Conservation (phyloP, 2,329 filamentous ascomycete species). For the Calonectria leucothoes region DNA sequence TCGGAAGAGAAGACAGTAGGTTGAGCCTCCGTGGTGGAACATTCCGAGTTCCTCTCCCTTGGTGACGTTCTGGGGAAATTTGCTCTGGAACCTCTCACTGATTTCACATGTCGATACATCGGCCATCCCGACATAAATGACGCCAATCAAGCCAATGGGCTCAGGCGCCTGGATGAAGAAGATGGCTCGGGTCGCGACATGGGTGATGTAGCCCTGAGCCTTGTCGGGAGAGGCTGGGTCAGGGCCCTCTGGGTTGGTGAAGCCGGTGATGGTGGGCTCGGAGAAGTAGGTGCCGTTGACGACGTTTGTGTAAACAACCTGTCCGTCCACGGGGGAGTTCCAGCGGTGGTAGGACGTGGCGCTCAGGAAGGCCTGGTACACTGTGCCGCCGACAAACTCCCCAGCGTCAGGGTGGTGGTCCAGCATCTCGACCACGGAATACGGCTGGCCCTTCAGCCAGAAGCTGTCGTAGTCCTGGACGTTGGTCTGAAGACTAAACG, state of each 20-base stretch:
- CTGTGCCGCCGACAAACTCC: conserved; percentile 68
- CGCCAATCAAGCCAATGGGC: conserved; percentile 73
- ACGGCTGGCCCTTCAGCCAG: conserved; percentile 75
- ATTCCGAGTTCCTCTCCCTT: conserved; percentile 79
- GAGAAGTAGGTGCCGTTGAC: conserved; percentile 73
- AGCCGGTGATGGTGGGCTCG: conserved; percentile 48
- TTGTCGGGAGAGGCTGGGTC: conserved; percentile 36
- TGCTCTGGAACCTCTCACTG: conserved; percentile 34
- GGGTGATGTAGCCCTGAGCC: conserved; percentile 71
- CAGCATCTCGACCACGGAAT: conserved; percentile 71
- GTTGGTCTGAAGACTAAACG: conserved; percentile 58
- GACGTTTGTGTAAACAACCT: conserved; percentile 58
- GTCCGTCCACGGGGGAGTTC: conserved; percentile 72
- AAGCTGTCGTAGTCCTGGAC: conserved; percentile 68
- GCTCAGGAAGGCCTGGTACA: conserved; percentile 76
- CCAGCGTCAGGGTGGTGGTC: conserved; percentile 58
- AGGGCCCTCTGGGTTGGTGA: conserved; percentile 21
- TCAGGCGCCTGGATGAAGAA: conserved; percentile 76
- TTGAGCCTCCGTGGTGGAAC: conserved; percentile 79
- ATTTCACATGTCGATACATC: conserved; percentile 76
- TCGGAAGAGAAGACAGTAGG: conserved; percentile 73
- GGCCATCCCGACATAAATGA: conserved; percentile 77
- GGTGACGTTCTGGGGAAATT: not conserved
- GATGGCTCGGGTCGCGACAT: conserved; percentile 72
- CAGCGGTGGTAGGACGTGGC: conserved; percentile 75